A percentile compares a stretch with the other conserved stretches of the same genome.
Conservation (phyloP, 352 stramenopile genomes). For the Plasmopara viticola region DNA sequence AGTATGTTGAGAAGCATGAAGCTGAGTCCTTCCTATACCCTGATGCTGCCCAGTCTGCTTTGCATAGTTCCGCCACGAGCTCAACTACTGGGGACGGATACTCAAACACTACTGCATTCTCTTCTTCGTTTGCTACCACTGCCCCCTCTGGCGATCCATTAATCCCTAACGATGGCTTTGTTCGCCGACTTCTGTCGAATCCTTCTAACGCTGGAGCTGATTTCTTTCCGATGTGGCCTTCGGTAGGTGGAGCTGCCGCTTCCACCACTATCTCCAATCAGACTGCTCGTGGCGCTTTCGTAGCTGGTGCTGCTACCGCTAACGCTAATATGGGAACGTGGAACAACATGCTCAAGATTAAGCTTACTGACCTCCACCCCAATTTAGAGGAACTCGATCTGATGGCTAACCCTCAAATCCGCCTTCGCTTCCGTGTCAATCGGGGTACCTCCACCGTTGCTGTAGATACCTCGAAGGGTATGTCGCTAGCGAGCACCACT, state of each 20-base stretch:
- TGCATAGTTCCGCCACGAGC: background rate
- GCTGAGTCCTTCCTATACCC: constrained; percentile 1
- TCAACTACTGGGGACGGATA: constrained; percentile 1
- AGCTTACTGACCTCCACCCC: too few relatives aligned
- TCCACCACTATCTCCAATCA: constrained; percentile 1
- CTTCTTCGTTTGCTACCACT: background rate
- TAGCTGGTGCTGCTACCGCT: too few relatives aligned
- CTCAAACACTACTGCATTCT: background rate
- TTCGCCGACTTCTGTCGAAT: too few relatives aligned
- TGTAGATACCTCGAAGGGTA: too few relatives aligned
- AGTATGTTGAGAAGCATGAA: constrained; percentile 2
- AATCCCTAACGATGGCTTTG: too few relatives aligned
- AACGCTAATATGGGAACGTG: constrained; percentile 3
- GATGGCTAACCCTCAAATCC: too few relatives aligned
- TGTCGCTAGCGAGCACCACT: too few relatives aligned
- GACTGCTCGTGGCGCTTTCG: too few relatives aligned
- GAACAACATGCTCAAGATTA: background rate
- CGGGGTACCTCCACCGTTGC: too few relatives aligned
- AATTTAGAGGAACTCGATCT: too few relatives aligned
- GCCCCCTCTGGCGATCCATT: background rate
- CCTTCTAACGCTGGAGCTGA: constrained; percentile 2
- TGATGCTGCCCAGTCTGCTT: background rate
- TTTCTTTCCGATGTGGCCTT: background rate
- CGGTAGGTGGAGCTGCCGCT: constrained; percentile 1
- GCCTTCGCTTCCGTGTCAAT: too few relatives aligned